Evolutionary conservation across 1,284 basidiomycete genomes (phyloP), one percentile per base, ranked within the genome.

Genomic region (Ceratobasidium sp.): DNA sequence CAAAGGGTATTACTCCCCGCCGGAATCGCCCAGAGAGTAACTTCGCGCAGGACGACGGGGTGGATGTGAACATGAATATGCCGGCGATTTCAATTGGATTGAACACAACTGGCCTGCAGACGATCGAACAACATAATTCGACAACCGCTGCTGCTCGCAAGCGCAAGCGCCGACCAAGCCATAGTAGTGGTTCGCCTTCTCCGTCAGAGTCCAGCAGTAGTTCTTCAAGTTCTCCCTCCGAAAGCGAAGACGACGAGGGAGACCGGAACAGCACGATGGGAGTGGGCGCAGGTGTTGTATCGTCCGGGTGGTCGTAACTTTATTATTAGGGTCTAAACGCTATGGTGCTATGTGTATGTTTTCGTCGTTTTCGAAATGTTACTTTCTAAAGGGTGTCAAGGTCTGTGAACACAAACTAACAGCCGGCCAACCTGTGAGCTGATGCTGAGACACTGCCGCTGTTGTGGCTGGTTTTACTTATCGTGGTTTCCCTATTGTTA

Each of bases 201-300:
- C 64, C 64, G 12, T 68, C 64, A n/a, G 52, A 53, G 22, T 68
- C 64, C 12, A 68, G 64, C 27, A 68, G 64, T 31, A 68, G 64
- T 27, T 68, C 64, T 7, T 38, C 43, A n/a, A 68, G 64, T n/a
- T 68, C 64, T 1, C 64, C 64, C 27, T 68, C 64, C 7, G 64
- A 68, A 31, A 68, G 64, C 27, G 64, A 68, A 8, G 64, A 68
- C 35, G 64, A 68, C 31, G 64, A 68, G n/a, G 47, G n/a, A 4
- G 47, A 50, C 25, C 38, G 53, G 34, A 49, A 64, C 17, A 49
- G 62, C n/a, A 34, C 34, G 29, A 65, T 65, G 27, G 64, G 64
- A 25, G 52, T 42, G 6, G 53, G 53, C 40, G 40, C 42, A 3
- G 58, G 42, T 10, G 62, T 53, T 1, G 64, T 68, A 35, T 17